These are phyloP conservation scores for Beauveria asiatica DNA, from an alignment of 2,329 filamentous ascomycete species.

Conservation along the genomic window DNA sequence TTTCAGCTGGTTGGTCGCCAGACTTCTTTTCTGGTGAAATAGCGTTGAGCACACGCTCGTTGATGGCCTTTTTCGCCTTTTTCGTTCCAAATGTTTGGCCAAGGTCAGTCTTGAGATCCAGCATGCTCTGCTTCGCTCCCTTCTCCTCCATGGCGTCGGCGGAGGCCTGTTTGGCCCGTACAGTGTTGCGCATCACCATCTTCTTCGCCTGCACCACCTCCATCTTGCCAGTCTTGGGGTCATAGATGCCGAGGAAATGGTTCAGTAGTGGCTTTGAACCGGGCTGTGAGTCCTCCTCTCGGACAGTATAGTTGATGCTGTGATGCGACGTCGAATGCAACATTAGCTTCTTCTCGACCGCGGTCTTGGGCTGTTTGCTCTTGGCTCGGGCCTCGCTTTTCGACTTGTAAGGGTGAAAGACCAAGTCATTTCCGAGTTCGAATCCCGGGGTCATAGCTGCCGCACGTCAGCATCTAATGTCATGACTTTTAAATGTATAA, in stretches of 20 bases:
- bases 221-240: conserved; percentile 49
- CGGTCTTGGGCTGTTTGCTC: conserved; percentile 31
- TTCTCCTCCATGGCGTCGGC: conserved; percentile 35
- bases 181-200: conserved; percentile 51
- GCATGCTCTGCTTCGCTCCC: conserved; percentile 38
- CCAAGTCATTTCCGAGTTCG: conserved; percentile 24
- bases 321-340: conserved; percentile 50
- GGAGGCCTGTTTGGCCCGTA: conserved; percentile 45
- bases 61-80: conserved; percentile 73
- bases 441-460: conserved; percentile 29
- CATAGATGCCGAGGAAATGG: conserved; percentile 58
- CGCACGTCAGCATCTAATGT: conserved; percentile 14
- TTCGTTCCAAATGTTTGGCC: conserved; percentile 77
- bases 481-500: background rate
- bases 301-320: conserved; percentile 51
- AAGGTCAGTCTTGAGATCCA: conserved; percentile 58
- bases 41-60: conserved; percentile 60
- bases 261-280: conserved; percentile 36
- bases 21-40: conserved; percentile 41
- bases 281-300: conserved; percentile 32
- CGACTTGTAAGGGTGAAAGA: conserved; percentile 43
- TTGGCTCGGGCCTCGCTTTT: conserved; percentile 25
- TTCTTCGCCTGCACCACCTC: conserved; percentile 56
- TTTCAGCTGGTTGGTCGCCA: conserved; percentile 35
- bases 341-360: conserved; percentile 39